Percentiles rank a stretch among this genome's conserved stretches.
Evolutionary conservation across 441 rosid species (phyloP).

Genomic region (Kokia cookei): DNA sequence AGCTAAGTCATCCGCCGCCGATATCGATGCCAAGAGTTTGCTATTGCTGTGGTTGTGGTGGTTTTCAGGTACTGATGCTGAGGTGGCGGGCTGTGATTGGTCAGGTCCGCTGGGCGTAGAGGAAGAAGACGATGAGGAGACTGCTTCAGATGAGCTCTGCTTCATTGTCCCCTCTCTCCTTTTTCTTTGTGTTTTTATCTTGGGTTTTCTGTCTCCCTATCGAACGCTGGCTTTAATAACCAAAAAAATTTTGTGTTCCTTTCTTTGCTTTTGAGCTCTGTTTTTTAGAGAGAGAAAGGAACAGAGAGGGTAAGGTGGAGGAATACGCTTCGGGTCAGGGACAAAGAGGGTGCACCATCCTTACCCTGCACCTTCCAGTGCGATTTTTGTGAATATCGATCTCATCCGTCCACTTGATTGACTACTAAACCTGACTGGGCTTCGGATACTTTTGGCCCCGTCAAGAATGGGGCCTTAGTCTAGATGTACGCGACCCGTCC

Average conservation of each 20-base stretch:
- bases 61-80: conserved; percentile 35
- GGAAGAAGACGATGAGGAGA: conserved; percentile 40
- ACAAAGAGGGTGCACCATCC: conserved; percentile 30
- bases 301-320: conserved; percentile 11
- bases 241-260: too few species aligned
- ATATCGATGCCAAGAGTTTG: conserved; percentile 26
- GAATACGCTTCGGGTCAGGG: conserved; percentile 9
- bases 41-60: neutral
- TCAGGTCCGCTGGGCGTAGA: conserved; percentile 29
- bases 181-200: neutral
- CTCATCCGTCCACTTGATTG: neutral
- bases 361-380: conserved; percentile 17
- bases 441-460: neutral
- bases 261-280: neutral
- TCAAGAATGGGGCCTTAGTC: neutral
- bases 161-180: conserved; percentile 29
- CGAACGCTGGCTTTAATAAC: neutral
- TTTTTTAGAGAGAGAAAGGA: conserved; percentile 7
- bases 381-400: conserved; percentile 12
- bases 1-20: conserved; percentile 48
- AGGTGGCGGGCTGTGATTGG: conserved; percentile 37
- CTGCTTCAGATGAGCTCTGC: conserved; percentile 58
- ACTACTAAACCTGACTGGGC: neutral
- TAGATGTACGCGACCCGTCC: neutral
- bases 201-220: neutral